These are phyloP conservation scores for Emydomyces testavorans DNA, from an alignment of 2,329 filamentous ascomycete genomes.

Conservation along the genomic window DNA sequence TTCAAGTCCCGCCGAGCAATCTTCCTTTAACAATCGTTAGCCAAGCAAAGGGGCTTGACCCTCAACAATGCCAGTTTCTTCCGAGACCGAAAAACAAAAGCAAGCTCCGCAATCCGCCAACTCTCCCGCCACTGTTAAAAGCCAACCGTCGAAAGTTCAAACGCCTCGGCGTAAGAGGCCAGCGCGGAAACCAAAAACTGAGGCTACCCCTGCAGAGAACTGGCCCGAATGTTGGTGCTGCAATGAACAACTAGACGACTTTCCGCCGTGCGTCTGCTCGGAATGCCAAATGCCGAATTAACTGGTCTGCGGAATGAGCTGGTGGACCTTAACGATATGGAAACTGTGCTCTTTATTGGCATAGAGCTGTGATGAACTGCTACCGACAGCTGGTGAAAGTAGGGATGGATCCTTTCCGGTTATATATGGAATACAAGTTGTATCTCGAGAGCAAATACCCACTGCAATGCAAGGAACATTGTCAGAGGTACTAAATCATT, in stretches of 20 bases:
- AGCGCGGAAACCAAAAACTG: background rate
- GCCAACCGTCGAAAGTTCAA: background rate
- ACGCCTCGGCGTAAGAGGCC: background rate
- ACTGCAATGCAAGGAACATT: too few species aligned
- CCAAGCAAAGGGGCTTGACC: too few species aligned
- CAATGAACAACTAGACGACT: slow-evolving; percentile 6
- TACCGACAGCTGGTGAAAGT: too few species aligned
- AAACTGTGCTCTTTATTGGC: too few species aligned
- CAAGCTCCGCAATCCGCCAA: background rate
- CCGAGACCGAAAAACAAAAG: background rate
- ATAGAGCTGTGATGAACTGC: background rate
- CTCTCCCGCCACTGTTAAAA: background rate
- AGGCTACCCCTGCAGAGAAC: background rate
- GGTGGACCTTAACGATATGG: too few species aligned
- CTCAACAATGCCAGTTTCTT: background rate
- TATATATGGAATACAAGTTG: too few species aligned
- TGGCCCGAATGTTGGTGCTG: slow-evolving; percentile 14
- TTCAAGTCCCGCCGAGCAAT: background rate
- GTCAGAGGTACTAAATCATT: too few species aligned
- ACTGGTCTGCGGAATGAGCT: background rate
- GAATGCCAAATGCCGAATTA: slow-evolving; percentile 14
- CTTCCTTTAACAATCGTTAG: too few species aligned
- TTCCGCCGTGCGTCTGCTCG: slow-evolving; percentile 10
- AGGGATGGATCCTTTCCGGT: too few species aligned
- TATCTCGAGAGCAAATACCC: too few species aligned